A percentile compares a stretch with the other conserved stretches of the same genome.
These are phyloP conservation scores for Syncephalastrum racemosum DNA, from an alignment of 371 early-diverging fungal species.

Conservation along the genomic window DNA sequence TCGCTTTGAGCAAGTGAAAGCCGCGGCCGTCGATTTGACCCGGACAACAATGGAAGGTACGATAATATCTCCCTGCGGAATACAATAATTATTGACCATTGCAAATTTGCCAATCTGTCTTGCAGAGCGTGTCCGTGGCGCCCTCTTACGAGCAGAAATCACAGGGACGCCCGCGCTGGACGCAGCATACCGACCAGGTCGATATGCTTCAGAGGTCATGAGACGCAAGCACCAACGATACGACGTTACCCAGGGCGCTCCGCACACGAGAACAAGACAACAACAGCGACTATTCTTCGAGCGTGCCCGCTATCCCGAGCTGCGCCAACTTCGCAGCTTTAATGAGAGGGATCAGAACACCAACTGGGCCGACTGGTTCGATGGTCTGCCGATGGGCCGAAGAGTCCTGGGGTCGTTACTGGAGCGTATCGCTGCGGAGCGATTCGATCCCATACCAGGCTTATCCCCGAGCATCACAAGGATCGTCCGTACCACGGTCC, in stretches of 20 bases:
- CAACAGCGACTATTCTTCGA: background rate
- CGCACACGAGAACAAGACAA: background rate
- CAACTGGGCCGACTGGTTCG: background rate
- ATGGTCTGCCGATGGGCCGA: background rate
- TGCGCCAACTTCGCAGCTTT: background rate
- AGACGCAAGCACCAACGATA: background rate
- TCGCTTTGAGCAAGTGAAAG: background rate
- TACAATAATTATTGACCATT: no score
- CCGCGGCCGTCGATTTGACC: background rate
- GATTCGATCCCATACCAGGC: background rate
- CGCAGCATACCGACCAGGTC: background rate
- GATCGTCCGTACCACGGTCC: background rate
- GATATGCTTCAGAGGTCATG: background rate
- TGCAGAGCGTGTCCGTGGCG: no score
- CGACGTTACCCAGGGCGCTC: background rate
- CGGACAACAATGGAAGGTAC: no score
- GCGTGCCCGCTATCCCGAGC: background rate
- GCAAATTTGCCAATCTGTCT: no score
- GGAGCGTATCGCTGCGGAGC: background rate
- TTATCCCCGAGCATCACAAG: background rate
- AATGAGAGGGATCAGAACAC: background rate
- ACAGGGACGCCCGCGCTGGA: background rate
- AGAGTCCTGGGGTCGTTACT: background rate
- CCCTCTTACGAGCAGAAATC: background rate
- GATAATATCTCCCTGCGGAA: no score